Base-by-base conservation (phyloP, 768 basidiomycete species). In the Exidia glandulosa region DNA sequence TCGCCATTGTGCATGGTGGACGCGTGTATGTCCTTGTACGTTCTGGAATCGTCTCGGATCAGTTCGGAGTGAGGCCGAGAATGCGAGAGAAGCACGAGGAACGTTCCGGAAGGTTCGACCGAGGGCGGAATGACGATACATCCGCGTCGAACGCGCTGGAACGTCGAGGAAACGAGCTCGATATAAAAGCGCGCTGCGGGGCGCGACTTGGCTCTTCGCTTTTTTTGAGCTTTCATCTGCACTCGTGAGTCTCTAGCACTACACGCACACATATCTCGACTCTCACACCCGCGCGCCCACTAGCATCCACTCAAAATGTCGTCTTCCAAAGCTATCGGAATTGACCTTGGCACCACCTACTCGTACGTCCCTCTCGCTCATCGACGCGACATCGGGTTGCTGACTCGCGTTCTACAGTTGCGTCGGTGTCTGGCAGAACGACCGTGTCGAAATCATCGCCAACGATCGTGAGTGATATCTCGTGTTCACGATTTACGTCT, bases 351-450 rank as follows among this genome's bases (percentile, higher is more conserved):
- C 68, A 95, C 94, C 63, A 96, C 94, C 57, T 91, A 91, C 81
- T 91, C 89, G 88, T 90, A 71, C 65, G 87, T 80, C 12, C 23
- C 19, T 30, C 32, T 57, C 48, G 30, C 13, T 59, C 37, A 48
- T 59, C 29, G 32, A 13, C 33, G 41, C 19, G 10, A 5, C 41
- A 23, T 6, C 41, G 41, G 19, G 41, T 19, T 45, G 41, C 41
- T 45, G 41, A 45, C 30, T 57, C 16, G 32, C 32, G n/a, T 59
- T 67, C 57, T 68, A 36, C 67, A 95, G 93, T 55, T 98, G 94
- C 74, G 95, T 97, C 68, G 95, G 93, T 79, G 94, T 98, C 70
- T 97, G 94, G 94, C 92, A 95, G 83, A 94, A 96, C 76, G 95
- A 98, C 83, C 93, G 95, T 70, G 94, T 98, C 69, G 94, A 98